phyloP scores from a whole-genome alignment of 257 asterid genomes.

The Gynochthodes officinalis region DNA sequence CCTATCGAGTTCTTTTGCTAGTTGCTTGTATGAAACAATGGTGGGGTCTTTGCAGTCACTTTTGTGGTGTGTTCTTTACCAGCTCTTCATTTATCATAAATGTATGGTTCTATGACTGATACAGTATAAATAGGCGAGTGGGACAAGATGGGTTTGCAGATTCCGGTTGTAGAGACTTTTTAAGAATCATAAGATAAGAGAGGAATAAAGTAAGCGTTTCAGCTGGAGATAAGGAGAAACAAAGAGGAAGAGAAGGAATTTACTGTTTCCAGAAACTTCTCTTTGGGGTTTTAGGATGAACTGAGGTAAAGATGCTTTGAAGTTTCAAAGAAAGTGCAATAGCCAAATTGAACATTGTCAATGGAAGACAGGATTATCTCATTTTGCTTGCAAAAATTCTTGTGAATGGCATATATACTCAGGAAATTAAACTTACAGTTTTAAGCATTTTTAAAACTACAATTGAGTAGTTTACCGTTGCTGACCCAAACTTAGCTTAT shows the following conservation, averaged over 20 bases:
- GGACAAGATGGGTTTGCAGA: background rate
- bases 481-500: background rate
- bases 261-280: background rate
- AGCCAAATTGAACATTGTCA: too few species aligned
- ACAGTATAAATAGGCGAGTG: background rate
- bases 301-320: too few species aligned
- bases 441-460: too few species aligned
- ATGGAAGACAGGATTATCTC: background rate
- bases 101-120: background rate
- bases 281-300: background rate
- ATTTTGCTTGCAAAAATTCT: background rate
- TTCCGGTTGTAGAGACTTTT: background rate
- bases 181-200: background rate
- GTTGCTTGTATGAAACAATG: background rate
- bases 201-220: background rate
- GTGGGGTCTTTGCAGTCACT: background rate
- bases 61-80: background rate
- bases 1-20: background rate
- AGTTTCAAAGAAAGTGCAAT: too few species aligned
- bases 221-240: background rate
- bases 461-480: too few species aligned
- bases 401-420: background rate
- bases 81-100: background rate
- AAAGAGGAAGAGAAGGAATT: background rate
- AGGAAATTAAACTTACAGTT: background rate